phyloP scores from a whole-genome alignment of 192 early-diverging fungal species.

The Mortierella claussenii region DNA sequence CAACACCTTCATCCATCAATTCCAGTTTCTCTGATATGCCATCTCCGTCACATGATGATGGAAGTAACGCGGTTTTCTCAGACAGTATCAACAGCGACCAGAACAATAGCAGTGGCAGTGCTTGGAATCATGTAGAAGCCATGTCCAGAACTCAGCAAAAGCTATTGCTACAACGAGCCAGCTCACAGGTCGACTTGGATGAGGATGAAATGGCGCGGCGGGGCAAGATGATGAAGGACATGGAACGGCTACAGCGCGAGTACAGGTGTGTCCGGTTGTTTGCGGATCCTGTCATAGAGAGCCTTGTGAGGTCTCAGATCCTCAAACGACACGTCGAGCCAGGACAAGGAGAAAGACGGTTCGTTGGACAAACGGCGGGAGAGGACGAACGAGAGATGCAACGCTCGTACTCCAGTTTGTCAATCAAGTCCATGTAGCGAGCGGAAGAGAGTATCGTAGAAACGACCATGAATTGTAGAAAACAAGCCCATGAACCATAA shows the following conservation, averaged over 20 bases:
- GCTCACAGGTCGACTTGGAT: slow-evolving; percentile 25
- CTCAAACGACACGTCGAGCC: no score
- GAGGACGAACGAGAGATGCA: no score
- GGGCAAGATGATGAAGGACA: slow-evolving; percentile 1
- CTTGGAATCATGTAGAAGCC: slow-evolving; percentile 17
- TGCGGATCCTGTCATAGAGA: slow-evolving; percentile 28
- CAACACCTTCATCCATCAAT: neutral
- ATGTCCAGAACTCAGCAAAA: slow-evolving; percentile 46
- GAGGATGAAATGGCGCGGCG: slow-evolving; percentile 18
- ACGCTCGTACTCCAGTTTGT: no score
- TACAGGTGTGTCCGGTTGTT: slow-evolving; percentile 21
- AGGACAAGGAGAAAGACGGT: no score
- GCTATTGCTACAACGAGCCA: slow-evolving; percentile 23
- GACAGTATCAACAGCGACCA: neutral
- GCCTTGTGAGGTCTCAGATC: slow-evolving; percentile 23
- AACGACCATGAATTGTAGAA: no score
- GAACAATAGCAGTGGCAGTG: neutral
- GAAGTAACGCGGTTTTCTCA: no score
- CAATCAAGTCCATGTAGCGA: no score
- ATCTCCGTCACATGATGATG: no score
- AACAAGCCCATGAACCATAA: no score
- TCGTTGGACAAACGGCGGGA: no score
- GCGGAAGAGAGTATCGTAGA: no score
- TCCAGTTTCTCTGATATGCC: neutral
- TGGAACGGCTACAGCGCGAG: slow-evolving; percentile 37